Conservation (phyloP, 257 asterid species). For the Petunia axillaris region DNA sequence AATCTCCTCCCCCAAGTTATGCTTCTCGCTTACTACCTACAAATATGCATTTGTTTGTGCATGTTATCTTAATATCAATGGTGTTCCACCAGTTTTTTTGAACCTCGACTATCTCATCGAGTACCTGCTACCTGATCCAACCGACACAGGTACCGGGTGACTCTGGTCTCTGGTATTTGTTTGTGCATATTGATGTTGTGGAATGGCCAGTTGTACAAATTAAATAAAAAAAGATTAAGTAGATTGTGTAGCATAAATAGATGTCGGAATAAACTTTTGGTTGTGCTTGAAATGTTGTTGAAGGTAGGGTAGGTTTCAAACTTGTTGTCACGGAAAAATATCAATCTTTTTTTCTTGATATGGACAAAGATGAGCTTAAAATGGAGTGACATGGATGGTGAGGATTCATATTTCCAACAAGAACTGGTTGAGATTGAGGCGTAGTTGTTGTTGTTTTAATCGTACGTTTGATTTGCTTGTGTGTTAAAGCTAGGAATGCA, state of each 20-base stretch:
- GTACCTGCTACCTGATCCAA: slow-evolving; percentile 19
- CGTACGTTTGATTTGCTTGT: neutral
- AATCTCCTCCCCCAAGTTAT: slow-evolving; percentile 58
- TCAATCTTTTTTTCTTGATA: neutral
- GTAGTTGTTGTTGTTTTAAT: too few species aligned
- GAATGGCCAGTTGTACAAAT: neutral
- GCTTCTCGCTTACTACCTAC: slow-evolving; percentile 20
- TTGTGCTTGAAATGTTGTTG: neutral
- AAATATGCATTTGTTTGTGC: neutral
- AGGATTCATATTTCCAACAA: too few species aligned
- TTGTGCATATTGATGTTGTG: slow-evolving; percentile 14
- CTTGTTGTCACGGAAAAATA: neutral
- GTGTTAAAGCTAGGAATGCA: too few species aligned
- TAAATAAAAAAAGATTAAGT: neutral
- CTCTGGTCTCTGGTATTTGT: neutral
- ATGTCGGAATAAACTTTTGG: neutral
- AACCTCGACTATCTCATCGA: slow-evolving; percentile 17
- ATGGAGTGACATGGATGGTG: too few species aligned
- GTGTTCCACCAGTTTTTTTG: neutral
- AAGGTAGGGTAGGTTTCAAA: neutral
- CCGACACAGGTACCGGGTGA: slow-evolving; percentile 1
- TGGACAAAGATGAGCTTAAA: too few species aligned
- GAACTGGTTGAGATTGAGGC: too few species aligned
- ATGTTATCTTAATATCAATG: slow-evolving; percentile 6
- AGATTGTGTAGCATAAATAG: neutral